phyloP scores from a whole-genome alignment of 2,329 filamentous ascomycete species.

The Fusarium cyanostomum region DNA sequence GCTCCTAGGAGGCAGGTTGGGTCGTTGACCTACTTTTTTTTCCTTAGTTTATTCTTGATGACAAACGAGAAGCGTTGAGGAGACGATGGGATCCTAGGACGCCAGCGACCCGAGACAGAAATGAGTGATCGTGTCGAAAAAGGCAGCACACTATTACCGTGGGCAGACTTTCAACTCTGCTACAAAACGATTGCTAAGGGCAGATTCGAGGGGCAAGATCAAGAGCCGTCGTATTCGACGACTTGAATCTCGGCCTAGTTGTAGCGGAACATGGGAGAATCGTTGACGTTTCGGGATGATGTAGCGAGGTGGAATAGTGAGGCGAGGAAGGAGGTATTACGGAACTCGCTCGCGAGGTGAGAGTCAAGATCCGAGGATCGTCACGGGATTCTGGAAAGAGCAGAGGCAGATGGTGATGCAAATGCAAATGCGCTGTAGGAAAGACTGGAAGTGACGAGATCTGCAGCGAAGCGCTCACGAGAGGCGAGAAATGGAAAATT shows the following conservation, averaged over 20 bases:
- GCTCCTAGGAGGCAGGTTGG: conserved; percentile 7
- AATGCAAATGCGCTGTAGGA: conserved; percentile 42
- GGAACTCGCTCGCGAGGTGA: conserved; percentile 35
- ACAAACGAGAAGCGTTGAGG: conserved; percentile 48
- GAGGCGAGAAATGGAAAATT: conserved; percentile 34
- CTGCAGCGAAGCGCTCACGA: conserved; percentile 44
- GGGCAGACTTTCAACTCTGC: conserved; percentile 46
- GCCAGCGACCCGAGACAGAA: conserved; percentile 63
- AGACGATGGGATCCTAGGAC: conserved; percentile 57
- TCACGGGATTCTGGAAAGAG: conserved; percentile 41
- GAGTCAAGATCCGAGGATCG: conserved; percentile 32
- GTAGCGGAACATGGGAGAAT: conserved; percentile 47
- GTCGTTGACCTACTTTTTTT: conserved; percentile 41
- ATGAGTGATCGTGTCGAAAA: conserved; percentile 52
- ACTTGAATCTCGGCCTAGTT: conserved; percentile 45
- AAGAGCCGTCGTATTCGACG: conserved; percentile 48
- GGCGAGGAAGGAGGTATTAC: conserved; percentile 43
- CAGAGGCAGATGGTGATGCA: conserved; percentile 38
- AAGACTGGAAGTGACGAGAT: conserved; percentile 42
- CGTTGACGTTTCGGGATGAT: conserved; percentile 32
- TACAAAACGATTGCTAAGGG: conserved; percentile 33
- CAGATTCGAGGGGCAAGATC: conserved; percentile 39
- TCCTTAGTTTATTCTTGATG: conserved; percentile 32
- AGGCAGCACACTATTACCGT: conserved; percentile 59
- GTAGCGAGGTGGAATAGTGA: conserved; percentile 29